These are phyloP conservation scores for Cyberlindnera galapagoensis DNA, from an alignment of 805 yeast species.

Conservation along the genomic window DNA sequence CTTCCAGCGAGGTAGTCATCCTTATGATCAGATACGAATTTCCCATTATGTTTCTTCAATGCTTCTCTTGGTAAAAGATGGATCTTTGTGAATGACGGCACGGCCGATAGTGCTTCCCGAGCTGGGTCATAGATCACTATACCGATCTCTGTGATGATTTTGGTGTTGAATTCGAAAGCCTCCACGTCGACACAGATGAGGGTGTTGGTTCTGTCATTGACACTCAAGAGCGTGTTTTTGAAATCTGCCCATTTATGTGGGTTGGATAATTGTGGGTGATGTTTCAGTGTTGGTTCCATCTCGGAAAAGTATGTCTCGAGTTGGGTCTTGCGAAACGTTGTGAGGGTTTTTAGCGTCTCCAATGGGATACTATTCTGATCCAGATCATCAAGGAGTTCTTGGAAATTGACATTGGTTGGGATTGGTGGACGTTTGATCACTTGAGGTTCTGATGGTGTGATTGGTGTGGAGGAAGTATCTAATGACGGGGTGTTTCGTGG, in stretches of 20 bases:
- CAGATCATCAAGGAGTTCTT: too few relatives aligned
- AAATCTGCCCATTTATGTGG: constrained; percentile 4
- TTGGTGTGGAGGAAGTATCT: too few relatives aligned
- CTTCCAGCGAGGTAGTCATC: constrained; percentile 43
- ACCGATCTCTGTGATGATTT: constrained; percentile 49
- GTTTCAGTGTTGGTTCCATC: neutral
- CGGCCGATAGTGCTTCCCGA: constrained; percentile 30
- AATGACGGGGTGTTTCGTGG: too few relatives aligned
- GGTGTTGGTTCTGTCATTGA: constrained; percentile 11
- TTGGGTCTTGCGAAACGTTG: constrained; percentile 4
- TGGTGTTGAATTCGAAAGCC: constrained; percentile 42
- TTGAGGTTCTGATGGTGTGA: too few relatives aligned
- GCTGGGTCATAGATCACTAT: constrained; percentile 51
- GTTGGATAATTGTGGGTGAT: constrained; percentile 15
- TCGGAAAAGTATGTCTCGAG: neutral
- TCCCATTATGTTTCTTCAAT: constrained; percentile 38
- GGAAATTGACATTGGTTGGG: too few relatives aligned
- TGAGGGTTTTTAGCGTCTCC: too few relatives aligned
- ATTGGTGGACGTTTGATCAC: too few relatives aligned
- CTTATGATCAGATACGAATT: constrained; percentile 48
- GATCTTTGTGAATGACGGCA: constrained; percentile 35
- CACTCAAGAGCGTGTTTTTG: constrained; percentile 2
- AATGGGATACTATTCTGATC: too few relatives aligned
- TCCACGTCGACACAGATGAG: constrained; percentile 47
- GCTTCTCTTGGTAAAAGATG: constrained; percentile 42